Conservation (phyloP, 2,329 filamentous ascomycete genomes). For the Graphilbum sp. region DNA sequence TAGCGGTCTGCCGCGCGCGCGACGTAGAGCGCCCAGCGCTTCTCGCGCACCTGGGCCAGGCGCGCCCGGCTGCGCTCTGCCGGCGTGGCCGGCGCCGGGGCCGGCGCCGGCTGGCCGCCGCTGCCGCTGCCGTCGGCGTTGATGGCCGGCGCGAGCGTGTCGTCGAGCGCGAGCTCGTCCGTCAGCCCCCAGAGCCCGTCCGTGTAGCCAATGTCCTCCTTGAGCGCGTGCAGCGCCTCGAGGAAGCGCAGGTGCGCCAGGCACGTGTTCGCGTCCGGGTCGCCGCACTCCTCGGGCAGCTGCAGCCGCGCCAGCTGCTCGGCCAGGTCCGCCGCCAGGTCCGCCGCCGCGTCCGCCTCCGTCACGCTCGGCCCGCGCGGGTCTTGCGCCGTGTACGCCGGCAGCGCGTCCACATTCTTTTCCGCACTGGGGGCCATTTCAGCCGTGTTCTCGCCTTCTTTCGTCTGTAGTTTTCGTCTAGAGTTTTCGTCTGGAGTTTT, state of each 20-base stretch:
- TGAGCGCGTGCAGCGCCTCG: slow-evolving; percentile 48
- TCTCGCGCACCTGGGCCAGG: slow-evolving; percentile 45
- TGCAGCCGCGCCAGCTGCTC: background rate
- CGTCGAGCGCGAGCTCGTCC: slow-evolving; percentile 24
- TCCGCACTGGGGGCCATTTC: too few relatives aligned
- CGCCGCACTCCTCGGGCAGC: background rate
- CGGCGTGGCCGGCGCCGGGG: slow-evolving; percentile 2
- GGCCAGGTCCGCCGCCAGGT: background rate
- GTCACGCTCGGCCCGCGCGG: too few relatives aligned
- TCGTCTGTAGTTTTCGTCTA: too few relatives aligned
- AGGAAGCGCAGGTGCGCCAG: slow-evolving; percentile 61
- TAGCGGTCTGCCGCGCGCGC: slow-evolving; percentile 54
- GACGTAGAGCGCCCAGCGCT: slow-evolving; percentile 57
- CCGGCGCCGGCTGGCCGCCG: slow-evolving; percentile 2
- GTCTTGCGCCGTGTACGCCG: background rate
- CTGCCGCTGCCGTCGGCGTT: too few relatives aligned
- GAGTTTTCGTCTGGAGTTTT: too few relatives aligned
- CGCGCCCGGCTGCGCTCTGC: slow-evolving; percentile 21
- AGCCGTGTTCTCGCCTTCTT: too few relatives aligned
- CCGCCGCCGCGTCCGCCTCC: too few relatives aligned
- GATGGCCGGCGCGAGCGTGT: background rate
- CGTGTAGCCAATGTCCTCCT: slow-evolving; percentile 46
- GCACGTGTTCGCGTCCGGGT: slow-evolving; percentile 37
- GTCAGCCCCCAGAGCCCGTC: slow-evolving; percentile 52
- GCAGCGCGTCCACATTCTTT: background rate